Conservation (phyloP, 2,329 filamentous ascomycete species). For the Stachybotrys chlorohalonatus region DNA sequence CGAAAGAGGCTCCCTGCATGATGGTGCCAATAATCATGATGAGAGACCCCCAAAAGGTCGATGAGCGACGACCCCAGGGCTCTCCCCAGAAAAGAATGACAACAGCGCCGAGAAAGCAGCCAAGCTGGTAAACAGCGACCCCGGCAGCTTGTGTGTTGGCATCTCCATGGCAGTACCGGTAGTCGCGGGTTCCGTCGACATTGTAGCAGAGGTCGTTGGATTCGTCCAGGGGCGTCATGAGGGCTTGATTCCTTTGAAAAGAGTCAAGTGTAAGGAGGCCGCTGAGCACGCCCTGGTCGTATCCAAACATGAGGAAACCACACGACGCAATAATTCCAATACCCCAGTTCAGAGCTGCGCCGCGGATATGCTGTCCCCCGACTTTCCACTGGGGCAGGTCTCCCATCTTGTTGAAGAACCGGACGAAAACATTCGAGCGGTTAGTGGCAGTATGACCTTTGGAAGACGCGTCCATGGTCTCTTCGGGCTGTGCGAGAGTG, state of each 20-base stretch:
- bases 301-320: slow-evolving; percentile 19
- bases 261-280: slow-evolving; percentile 16
- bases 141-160: slow-evolving; percentile 18
- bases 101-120: slow-evolving; percentile 18
- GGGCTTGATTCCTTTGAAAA: slow-evolving; percentile 13
- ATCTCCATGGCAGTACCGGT: slow-evolving; percentile 11
- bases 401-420: slow-evolving; percentile 9
- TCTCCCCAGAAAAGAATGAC: slow-evolving; percentile 19
- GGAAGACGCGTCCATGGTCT: not conserved
- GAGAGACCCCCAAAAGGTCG: slow-evolving; percentile 19
- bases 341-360: slow-evolving; percentile 12
- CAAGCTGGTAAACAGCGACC: slow-evolving; percentile 17
- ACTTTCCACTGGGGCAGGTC: slow-evolving; percentile 15
- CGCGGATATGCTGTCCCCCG: slow-evolving; percentile 11
- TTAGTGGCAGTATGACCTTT: not conserved
- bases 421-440: slow-evolving; percentile 2
- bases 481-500: not conserved
- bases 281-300: slow-evolving; percentile 19
- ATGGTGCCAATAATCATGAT: slow-evolving; percentile 20
- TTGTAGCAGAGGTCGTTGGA: slow-evolving; percentile 15
- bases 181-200: slow-evolving; percentile 7
- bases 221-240: slow-evolving; percentile 16
- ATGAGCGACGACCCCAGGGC: slow-evolving; percentile 19
- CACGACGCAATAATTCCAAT: slow-evolving; percentile 19
- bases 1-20: slow-evolving; percentile 13